These are phyloP conservation scores for Vitellaria paradoxa DNA, from an alignment of 179 eudicot species.

Conservation along the genomic window DNA sequence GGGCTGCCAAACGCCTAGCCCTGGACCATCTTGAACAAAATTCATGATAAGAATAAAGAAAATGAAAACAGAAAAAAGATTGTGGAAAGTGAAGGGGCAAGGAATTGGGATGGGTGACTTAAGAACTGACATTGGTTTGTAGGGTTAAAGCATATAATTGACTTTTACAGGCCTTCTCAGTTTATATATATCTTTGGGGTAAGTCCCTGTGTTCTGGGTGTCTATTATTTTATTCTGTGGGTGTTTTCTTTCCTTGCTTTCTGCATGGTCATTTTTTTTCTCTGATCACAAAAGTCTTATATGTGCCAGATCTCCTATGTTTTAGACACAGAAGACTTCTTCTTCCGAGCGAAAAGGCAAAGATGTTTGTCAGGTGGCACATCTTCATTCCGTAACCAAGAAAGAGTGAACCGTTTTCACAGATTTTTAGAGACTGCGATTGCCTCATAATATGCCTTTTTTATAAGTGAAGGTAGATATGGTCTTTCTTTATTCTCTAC, in stretches of 20 bases:
- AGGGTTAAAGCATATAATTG: not conserved
- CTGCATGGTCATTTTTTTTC: not conserved
- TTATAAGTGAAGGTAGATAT: not conserved
- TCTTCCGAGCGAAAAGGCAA: slow-evolving; percentile 50
- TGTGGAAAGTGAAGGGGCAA: not conserved
- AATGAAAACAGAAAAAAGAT: not conserved
- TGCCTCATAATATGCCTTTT: slow-evolving; percentile 16
- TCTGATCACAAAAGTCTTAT: slow-evolving; percentile 14
- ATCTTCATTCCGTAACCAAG: slow-evolving; percentile 28
- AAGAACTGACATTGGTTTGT: not conserved
- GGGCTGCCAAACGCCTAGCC: no score
- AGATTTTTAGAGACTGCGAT: slow-evolving; percentile 30
- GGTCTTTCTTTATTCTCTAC: not conserved
- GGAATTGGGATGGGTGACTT: not conserved
- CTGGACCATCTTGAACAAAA: no score
- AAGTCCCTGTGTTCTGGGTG: not conserved
- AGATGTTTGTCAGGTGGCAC: slow-evolving; percentile 22
- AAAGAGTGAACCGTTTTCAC: slow-evolving; percentile 52
- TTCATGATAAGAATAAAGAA: not conserved
- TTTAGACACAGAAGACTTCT: slow-evolving; percentile 84
- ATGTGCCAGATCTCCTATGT: slow-evolving; percentile 79
- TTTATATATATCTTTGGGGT: not conserved
- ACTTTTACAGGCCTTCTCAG: slow-evolving; percentile 2
- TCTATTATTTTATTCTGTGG: not conserved
- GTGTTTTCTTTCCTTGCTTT: not conserved